These are phyloP conservation scores for Aphanoascus verrucosus DNA, from an alignment of 2,329 filamentous ascomycete genomes.

Conservation along the genomic window DNA sequence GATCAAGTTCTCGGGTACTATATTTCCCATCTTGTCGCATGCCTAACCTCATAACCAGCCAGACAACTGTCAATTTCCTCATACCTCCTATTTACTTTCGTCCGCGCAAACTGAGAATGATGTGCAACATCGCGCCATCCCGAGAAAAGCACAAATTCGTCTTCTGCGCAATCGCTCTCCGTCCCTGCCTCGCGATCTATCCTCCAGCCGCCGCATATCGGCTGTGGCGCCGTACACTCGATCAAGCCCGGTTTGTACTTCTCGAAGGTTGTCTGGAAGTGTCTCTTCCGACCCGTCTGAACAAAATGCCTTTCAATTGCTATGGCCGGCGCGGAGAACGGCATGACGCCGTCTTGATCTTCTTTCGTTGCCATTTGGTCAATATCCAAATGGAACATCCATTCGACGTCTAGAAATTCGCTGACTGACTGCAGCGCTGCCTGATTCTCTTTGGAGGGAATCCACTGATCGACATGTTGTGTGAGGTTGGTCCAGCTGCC, in stretches of 20 bases:
- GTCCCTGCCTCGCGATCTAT: constrained; percentile 25
- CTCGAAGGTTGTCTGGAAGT: constrained; percentile 24
- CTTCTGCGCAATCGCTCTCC: constrained; percentile 14
- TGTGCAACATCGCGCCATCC: constrained; percentile 32
- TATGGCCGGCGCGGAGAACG: constrained; percentile 24
- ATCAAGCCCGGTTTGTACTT: constrained; percentile 21
- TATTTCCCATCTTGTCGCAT: constrained; percentile 11
- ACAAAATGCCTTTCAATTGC: constrained; percentile 30
- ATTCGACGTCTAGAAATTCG: constrained; percentile 32
- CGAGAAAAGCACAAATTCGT: constrained; percentile 36
- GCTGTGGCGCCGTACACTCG: constrained; percentile 17
- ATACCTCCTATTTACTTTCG: constrained; percentile 25
- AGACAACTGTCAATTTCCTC: constrained; percentile 19
- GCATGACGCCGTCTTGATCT: constrained; percentile 17
- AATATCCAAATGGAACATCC: constrained; percentile 37
- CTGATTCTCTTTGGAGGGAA: constrained; percentile 36
- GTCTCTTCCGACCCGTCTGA: constrained; percentile 14
- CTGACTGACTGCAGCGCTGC: constrained; percentile 28
- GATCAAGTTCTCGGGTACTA: not conserved
- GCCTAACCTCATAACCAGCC: constrained; percentile 21
- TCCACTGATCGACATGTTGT: constrained; percentile 35
- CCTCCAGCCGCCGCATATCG: constrained; percentile 31
- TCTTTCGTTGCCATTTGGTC: constrained; percentile 20
- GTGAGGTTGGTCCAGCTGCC: constrained; percentile 38
- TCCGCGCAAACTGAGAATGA: constrained; percentile 27